A percentile compares a stretch with the other conserved stretches of the same genome.
Evolutionary conservation across 2,329 filamentous ascomycete genomes (phyloP).

Genomic region (Fusarium concolor): DNA sequence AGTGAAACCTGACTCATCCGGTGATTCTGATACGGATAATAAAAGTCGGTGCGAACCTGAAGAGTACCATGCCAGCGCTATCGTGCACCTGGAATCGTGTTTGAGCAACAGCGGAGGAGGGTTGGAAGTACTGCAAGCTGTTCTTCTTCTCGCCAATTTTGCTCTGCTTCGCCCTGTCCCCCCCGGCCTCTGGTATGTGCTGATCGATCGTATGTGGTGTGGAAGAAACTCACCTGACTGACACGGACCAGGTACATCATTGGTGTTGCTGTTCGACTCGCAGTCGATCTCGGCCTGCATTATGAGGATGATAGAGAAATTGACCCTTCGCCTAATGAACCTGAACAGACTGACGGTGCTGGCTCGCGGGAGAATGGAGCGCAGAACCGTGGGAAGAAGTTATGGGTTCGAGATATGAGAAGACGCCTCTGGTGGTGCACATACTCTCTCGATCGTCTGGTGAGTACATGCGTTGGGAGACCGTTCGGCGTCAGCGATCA

Average conservation of each 20-base stretch:
- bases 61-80: constrained; percentile 95
- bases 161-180: constrained; percentile 90
- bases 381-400: constrained; percentile 72
- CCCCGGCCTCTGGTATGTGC: constrained; percentile 81
- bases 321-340: constrained; percentile 58
- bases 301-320: constrained; percentile 84
- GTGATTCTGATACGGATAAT: constrained; percentile 45
- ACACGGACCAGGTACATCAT: constrained; percentile 78
- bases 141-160: constrained; percentile 89
- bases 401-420: constrained; percentile 88
- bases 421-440: constrained; percentile 96
- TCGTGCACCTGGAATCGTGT: constrained; percentile 90
- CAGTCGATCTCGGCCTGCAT: constrained; percentile 91
- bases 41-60: constrained; percentile 78
- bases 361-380: constrained; percentile 50
- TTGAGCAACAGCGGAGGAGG: constrained; percentile 88
- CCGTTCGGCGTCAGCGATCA: constrained; percentile 97
- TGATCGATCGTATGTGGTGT: constrained; percentile 7
- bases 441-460: constrained; percentile 93
- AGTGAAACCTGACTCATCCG: constrained; percentile 60
- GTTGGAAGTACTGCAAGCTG: constrained; percentile 92
- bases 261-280: constrained; percentile 89
- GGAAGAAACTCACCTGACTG: constrained; percentile 19
- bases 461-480: constrained; percentile 91
- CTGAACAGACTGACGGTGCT: constrained; percentile 52